A percentile compares a stretch with the other conserved stretches of the same genome.
phyloP scores from a whole-genome alignment of 371 early-diverging fungal genomes.

The Choanephora cucurbitarum region DNA sequence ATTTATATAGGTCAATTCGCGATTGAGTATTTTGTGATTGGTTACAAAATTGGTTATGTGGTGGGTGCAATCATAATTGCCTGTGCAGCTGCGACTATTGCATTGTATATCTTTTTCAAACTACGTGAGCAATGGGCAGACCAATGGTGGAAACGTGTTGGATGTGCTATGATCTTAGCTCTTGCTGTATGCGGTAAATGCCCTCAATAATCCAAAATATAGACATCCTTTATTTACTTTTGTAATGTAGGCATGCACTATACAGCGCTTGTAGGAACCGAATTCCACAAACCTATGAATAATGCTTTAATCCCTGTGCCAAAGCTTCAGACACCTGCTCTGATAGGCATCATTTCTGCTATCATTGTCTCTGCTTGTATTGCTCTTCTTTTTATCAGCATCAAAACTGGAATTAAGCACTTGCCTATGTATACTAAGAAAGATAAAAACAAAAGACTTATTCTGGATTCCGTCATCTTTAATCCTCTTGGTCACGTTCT shows the following conservation, averaged over 20 bases:
- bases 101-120: constrained; percentile 49
- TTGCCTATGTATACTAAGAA: constrained; percentile 12
- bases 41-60: constrained; percentile 31
- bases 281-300: constrained; percentile 25
- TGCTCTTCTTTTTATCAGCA: constrained; percentile 29
- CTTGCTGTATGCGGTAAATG: constrained; percentile 49
- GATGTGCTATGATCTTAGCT: constrained; percentile 48
- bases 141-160: constrained; percentile 52
- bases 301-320: constrained; percentile 30
- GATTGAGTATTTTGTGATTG: constrained; percentile 37
- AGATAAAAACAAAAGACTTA: constrained; percentile 26
- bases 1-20: constrained; percentile 44
- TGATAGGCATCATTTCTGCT: constrained; percentile 45
- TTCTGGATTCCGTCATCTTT: constrained; percentile 39
- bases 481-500: constrained; percentile 38
- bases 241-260: constrained; percentile 47
- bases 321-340: constrained; percentile 28
- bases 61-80: constrained; percentile 44
- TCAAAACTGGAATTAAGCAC: constrained; percentile 16
- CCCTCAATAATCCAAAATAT: too few relatives aligned
- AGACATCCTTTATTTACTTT: neutral
- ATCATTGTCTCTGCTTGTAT: constrained; percentile 39
- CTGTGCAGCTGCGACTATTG: constrained; percentile 37
- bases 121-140: constrained; percentile 50
- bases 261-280: constrained; percentile 45